Conservation (phyloP, 2,329 filamentous ascomycete species). For the Penicillium sumatraense region DNA sequence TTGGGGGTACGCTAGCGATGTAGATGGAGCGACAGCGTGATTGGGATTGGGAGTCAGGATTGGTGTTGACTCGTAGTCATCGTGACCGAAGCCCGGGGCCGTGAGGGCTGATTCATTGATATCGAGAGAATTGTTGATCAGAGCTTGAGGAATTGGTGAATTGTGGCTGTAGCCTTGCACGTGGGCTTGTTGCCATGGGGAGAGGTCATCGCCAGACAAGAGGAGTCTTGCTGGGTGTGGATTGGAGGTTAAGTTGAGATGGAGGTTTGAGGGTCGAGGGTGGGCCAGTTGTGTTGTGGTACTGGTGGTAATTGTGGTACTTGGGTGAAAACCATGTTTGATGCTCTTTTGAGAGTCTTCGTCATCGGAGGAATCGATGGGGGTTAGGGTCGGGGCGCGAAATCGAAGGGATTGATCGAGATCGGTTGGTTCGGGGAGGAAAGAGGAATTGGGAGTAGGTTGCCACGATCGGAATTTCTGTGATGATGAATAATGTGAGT, state of each 20-base stretch:
- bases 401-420: conserved; percentile 19
- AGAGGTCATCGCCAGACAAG: conserved; percentile 18
- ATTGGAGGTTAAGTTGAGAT: not conserved
- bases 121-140: conserved; percentile 36
- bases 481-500: not conserved
- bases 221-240: not conserved
- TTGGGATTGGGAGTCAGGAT: not conserved
- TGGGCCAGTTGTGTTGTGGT: not conserved
- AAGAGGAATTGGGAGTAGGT: conserved; percentile 15
- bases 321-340: not conserved
- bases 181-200: conserved; percentile 19
- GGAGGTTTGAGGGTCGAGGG: not conserved
- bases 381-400: conserved; percentile 36
- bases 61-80: not conserved
- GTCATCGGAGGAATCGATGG: conserved; percentile 43
- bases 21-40: too few species aligned
- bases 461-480: conserved; percentile 37
- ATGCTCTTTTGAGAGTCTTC: conserved; percentile 27
- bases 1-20: too few species aligned
- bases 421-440: conserved; percentile 25
- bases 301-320: not conserved
- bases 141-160: conserved; percentile 35
- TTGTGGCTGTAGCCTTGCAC: conserved; percentile 16
- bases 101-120: conserved; percentile 25
- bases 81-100: conserved; percentile 2